Percentiles rank a stretch among this genome's conserved stretches.
Conservation (phyloP, 495 filamentous ascomycete genomes). For the Neurospora sp. region DNA sequence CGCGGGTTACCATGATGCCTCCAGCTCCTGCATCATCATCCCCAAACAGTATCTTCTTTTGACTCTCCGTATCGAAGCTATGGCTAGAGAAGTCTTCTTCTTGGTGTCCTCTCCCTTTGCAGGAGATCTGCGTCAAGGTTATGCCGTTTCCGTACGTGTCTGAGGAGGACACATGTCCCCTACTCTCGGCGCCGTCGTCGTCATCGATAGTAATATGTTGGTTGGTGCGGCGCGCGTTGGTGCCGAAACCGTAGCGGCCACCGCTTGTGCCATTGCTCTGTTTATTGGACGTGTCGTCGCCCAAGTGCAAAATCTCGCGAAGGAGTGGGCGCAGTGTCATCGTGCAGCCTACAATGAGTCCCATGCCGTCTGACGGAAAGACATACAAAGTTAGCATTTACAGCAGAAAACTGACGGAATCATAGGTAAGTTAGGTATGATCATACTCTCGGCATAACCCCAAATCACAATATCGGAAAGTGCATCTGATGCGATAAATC, state of each 20-base stretch:
- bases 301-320: not conserved
- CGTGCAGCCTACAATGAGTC: not conserved
- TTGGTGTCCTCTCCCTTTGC: not conserved
- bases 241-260: not conserved
- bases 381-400: not conserved
- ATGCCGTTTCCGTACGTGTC: not conserved
- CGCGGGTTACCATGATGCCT: not conserved
- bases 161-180: not conserved
- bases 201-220: not conserved
- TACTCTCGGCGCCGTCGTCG: not conserved
- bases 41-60: not conserved
- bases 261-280: not conserved
- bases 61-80: not conserved
- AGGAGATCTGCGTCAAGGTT: not conserved
- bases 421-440: not conserved
- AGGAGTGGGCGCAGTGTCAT: not conserved
- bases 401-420: not conserved
- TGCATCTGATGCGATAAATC: not conserved
- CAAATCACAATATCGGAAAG: not conserved
- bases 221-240: not conserved
- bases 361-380: not conserved
- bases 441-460: not conserved
- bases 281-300: not conserved
- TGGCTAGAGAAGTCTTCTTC: not conserved
- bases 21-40: not conserved